These are phyloP conservation scores for Chrysosphaeria jannelii DNA, from an alignment of 2,329 filamentous ascomycete species.

Conservation along the genomic window DNA sequence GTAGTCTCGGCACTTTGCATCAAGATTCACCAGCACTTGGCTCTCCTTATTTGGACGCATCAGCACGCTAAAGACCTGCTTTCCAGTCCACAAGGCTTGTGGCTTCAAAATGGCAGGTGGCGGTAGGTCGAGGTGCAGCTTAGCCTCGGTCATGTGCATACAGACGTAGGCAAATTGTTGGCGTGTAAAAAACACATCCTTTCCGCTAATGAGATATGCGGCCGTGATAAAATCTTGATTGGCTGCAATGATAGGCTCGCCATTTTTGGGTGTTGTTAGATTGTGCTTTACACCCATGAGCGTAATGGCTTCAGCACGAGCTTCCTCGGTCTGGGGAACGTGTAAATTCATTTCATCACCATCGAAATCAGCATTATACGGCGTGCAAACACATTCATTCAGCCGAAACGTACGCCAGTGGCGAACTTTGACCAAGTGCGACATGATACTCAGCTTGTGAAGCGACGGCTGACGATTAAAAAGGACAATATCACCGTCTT, in stretches of 20 bases:
- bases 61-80: conserved; percentile 73
- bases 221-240: conserved; percentile 98
- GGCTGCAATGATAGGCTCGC: conserved; percentile 92
- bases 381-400: conserved; percentile 93
- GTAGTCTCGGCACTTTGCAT: conserved; percentile 72
- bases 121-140: conserved; percentile 53
- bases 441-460: conserved; percentile 96
- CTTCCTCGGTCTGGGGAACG: conserved; percentile 92
- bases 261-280: conserved; percentile 82
- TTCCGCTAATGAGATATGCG: conserved; percentile 68
- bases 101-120: conserved; percentile 70
- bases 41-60: conserved; percentile 60
- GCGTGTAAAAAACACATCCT: conserved; percentile 77
- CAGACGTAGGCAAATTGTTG: conserved; percentile 72
- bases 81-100: conserved; percentile 71
- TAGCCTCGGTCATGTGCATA: conserved; percentile 58
- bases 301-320: conserved; percentile 76
- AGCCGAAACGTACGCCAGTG: conserved; percentile 89
- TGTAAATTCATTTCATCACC: conserved; percentile 98
- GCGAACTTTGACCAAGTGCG: conserved; percentile 73
- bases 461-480: conserved; percentile 96
- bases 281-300: conserved; percentile 98
- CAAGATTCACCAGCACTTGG: conserved; percentile 63
- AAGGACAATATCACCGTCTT: conserved; percentile 82
- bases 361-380: conserved; percentile 97